Conservation (phyloP, 106 monocot genomes). For the Platanthera guangdongensis region DNA sequence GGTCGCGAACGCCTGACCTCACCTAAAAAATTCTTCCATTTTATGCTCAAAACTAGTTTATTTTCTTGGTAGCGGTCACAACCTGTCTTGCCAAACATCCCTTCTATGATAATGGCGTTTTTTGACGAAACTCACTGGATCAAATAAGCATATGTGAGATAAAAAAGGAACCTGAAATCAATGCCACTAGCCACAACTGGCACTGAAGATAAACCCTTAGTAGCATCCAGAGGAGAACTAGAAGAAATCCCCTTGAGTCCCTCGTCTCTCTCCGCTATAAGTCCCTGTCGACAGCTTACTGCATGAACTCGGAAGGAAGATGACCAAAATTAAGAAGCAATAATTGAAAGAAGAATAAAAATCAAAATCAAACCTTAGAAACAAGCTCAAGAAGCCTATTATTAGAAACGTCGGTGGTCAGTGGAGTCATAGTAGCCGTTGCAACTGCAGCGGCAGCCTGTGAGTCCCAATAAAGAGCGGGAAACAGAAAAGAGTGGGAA, state of each 20-base stretch:
- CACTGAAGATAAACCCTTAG: constrained; percentile 12
- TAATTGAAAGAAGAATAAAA: background rate
- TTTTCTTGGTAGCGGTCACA: no score
- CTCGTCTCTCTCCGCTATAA: constrained; percentile 71
- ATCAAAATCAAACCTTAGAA: constrained; percentile 49
- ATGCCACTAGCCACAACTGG: constrained; percentile 22
- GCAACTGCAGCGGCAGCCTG: constrained; percentile 76
- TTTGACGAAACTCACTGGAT: no score
- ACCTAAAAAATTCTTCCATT: no score
- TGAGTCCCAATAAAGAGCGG: background rate
- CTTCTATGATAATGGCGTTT: no score
- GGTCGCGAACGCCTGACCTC: no score
- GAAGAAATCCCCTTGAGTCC: constrained; percentile 17
- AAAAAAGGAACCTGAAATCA: constrained; percentile 62
- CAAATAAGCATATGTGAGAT: background rate
- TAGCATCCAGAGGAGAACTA: constrained; percentile 12
- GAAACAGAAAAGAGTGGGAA: background rate
- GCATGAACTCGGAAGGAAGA: background rate
- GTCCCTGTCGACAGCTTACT: constrained; percentile 46
- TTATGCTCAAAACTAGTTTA: no score
- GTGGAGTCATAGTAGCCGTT: constrained; percentile 69
- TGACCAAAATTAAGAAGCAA: background rate
- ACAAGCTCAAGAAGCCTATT: constrained; percentile 73
- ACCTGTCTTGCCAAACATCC: no score
- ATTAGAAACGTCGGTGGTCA: constrained; percentile 34